Percentiles rank a stretch among this genome's conserved stretches.
phyloP scores from a whole-genome alignment of 495 filamentous ascomycete species.

The Articulospora tetracladia region DNA sequence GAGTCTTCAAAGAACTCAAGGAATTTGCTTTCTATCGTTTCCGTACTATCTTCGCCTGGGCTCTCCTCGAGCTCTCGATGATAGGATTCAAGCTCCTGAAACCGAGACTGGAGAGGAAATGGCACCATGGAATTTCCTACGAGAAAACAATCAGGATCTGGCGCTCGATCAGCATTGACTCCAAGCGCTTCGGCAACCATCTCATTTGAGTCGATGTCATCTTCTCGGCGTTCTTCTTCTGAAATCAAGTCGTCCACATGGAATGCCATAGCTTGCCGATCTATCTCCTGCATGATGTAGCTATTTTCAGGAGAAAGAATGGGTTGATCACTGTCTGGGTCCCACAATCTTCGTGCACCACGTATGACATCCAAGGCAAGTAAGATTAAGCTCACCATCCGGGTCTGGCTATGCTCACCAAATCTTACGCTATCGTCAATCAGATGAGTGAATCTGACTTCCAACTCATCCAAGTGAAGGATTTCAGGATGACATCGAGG shows the following conservation, averaged over 20 bases:
- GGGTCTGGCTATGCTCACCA: not conserved
- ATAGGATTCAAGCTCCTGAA: too few relatives aligned
- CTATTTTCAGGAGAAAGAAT: not conserved
- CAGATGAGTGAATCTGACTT: not conserved
- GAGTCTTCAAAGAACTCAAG: not conserved
- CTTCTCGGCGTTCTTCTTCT: not conserved
- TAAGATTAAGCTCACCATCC: not conserved
- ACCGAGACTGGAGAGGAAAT: too few relatives aligned
- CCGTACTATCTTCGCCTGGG: not conserved
- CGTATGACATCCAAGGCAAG: not conserved
- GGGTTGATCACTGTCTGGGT: not conserved
- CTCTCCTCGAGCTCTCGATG: not conserved
- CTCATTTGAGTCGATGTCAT: not conserved
- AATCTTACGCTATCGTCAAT: not conserved
- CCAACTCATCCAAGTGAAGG: not conserved
- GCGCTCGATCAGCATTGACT: not conserved
- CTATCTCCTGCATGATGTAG: not conserved
- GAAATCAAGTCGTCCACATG: not conserved
- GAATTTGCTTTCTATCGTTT: not conserved
- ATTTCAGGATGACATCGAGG: not conserved
- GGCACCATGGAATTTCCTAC: too few relatives aligned
- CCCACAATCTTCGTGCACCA: not conserved
- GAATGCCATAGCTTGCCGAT: not conserved
- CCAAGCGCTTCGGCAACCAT: not conserved
- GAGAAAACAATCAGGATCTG: too few relatives aligned